These are phyloP conservation scores for Exophiala sp. DNA, from an alignment of 2,329 filamentous ascomycete genomes.

Conservation along the genomic window DNA sequence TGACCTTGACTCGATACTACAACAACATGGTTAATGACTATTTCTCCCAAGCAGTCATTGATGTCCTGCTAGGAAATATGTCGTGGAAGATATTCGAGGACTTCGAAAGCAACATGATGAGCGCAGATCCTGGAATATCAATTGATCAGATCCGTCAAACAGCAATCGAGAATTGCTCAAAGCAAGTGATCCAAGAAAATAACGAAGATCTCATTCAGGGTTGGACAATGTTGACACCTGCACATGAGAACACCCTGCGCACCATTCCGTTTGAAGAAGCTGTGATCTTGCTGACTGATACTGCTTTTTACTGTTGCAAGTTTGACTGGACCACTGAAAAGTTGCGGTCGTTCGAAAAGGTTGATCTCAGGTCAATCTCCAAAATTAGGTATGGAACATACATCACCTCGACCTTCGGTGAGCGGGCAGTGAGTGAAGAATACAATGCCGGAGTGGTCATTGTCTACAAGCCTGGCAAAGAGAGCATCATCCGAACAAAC, in stretches of 20 bases:
- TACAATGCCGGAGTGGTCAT: conserved; percentile 83
- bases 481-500: conserved; percentile 74
- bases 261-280: conserved; percentile 78
- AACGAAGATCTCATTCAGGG: conserved; percentile 81
- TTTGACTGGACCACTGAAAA: conserved; percentile 97
- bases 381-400: conserved; percentile 79
- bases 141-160: conserved; percentile 78
- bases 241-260: conserved; percentile 65
- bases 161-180: conserved; percentile 83
- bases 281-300: conserved; percentile 80
- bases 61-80: conserved; percentile 88
- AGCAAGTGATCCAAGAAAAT: conserved; percentile 80
- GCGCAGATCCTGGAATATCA: conserved; percentile 84
- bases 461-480: conserved; percentile 67
- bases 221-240: conserved; percentile 82
- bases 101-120: conserved; percentile 91
- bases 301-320: conserved; percentile 80
- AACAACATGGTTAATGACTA: conserved; percentile 96
- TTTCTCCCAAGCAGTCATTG: conserved; percentile 91
- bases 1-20: conserved; percentile 73
- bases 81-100: conserved; percentile 84
- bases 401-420: conserved; percentile 80
- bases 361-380: conserved; percentile 70
- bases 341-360: conserved; percentile 83
- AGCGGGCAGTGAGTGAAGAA: conserved; percentile 69